Evolutionary conservation across 257 asterid species (phyloP), one percentile per base, ranked within the genome.

Genomic region (Solanum sitiens): DNA sequence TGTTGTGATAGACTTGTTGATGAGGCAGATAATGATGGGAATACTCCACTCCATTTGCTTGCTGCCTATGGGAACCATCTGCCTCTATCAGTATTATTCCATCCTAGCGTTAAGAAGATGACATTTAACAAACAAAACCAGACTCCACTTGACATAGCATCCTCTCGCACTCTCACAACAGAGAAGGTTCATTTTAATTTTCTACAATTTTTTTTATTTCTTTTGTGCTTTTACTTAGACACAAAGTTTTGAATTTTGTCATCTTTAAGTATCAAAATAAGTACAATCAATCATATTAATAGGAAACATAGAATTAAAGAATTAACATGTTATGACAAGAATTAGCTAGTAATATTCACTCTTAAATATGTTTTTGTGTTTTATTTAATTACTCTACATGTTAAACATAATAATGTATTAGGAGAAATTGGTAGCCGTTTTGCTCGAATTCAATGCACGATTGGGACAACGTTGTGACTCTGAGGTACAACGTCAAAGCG

Each of bases 61-160:
- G 74, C 37, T 68, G 37, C 74, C 5, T 68, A 0, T 6, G 20
- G 37, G 18, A 0, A 27, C 0, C 0, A 0, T 27, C 0, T 68
- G 74, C 37, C 74, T 0, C 9, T 1, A 14, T 0, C 3, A 2
- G 0, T 11, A 30, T 13, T 14, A 7, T 0, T 0, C 6, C 11
- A 68, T 30, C 23, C 23, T 6, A 68, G 6, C 0, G 39, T 21
- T 6, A 30, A 68, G 23, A 68, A 30, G 75, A 68, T 30, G 75
- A 0, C 6, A 13, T 68, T 68, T 68, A 82, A 82, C 42, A 82
- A 30, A 50, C 2, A 82, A 27, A 27, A 50, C 5, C 16, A 25
- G 70, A 45, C 65, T 42, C 86, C 86, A n/a, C 25, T 82, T 50
- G 67, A 82, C 44, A 82, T 82, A 25, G 44, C 71, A 84, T 30